These are phyloP conservation scores for Calcarisporium arbuscula DNA, from an alignment of 2,329 filamentous ascomycete species.

Conservation along the genomic window DNA sequence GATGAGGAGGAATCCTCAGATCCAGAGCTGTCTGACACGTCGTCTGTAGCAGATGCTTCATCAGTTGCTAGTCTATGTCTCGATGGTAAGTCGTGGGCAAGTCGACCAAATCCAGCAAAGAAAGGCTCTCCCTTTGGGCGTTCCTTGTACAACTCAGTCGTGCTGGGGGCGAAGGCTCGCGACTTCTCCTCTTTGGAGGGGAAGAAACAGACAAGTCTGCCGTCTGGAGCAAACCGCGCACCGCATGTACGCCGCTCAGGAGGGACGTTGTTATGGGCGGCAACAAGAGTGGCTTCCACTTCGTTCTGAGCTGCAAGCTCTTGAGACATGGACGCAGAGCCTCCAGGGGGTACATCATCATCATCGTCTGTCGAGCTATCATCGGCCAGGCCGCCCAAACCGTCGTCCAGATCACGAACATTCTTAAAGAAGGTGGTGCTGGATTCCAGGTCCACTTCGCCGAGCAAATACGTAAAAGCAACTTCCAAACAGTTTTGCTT, in stretches of 20 bases:
- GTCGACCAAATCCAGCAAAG: slow-evolving; percentile 51
- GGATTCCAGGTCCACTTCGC: slow-evolving; percentile 54
- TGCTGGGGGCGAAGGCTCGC: slow-evolving; percentile 40
- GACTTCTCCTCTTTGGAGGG: slow-evolving; percentile 60
- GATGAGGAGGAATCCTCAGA: slow-evolving; percentile 44
- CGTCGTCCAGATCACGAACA: slow-evolving; percentile 56
- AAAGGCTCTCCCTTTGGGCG: slow-evolving; percentile 47
- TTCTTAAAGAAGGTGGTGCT: slow-evolving; percentile 58
- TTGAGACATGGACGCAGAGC: slow-evolving; percentile 55
- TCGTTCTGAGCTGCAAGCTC: slow-evolving; percentile 51
- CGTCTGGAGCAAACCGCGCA: slow-evolving; percentile 55
- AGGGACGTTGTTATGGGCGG: slow-evolving; percentile 47
- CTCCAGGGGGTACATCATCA: slow-evolving; percentile 43
- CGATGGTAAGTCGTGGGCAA: slow-evolving; percentile 44
- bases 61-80: slow-evolving; percentile 41
- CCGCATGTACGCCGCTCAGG: slow-evolving; percentile 54
- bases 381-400: slow-evolving; percentile 51
- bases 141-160: slow-evolving; percentile 39
- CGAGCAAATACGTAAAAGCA: slow-evolving; percentile 56
- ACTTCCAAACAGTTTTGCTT: slow-evolving; percentile 58
- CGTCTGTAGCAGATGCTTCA: slow-evolving; percentile 45
- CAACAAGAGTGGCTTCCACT: slow-evolving; percentile 45
- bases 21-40: slow-evolving; percentile 43
- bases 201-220: slow-evolving; percentile 61
- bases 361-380: slow-evolving; percentile 86